A percentile compares a stretch with the other conserved stretches of the same genome.
These are phyloP conservation scores for Golubevia pallescens DNA, from an alignment of 1,284 basidiomycete species.

Conservation along the genomic window DNA sequence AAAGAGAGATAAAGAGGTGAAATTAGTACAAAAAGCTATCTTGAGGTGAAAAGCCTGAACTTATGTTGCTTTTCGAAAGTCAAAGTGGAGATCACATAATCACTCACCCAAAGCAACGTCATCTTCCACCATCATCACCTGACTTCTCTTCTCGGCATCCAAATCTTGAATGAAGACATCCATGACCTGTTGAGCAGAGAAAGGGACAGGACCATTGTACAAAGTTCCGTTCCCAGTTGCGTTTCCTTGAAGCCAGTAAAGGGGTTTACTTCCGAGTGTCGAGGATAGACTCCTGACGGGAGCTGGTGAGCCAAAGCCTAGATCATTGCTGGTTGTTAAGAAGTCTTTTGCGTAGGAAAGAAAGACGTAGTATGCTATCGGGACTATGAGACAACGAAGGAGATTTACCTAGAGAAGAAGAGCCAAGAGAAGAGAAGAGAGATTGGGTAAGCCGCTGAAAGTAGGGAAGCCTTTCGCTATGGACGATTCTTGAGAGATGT, in stretches of 20 bases:
- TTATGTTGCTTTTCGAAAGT: constrained; percentile 74
- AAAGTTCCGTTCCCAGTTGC: constrained; percentile 69
- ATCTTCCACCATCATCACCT: constrained; percentile 14
- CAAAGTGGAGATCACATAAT: constrained; percentile 70
- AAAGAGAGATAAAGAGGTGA: constrained; percentile 68
- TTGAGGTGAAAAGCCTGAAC: constrained; percentile 69
- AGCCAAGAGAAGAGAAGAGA: too few relatives aligned
- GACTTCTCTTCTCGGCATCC: constrained; percentile 12
- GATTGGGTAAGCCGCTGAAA: too few relatives aligned
- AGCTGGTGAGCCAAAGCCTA: constrained; percentile 15
- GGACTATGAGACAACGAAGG: constrained; percentile 73
- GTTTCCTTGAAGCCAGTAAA: constrained; percentile 35
- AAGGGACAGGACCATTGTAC: constrained; percentile 10
- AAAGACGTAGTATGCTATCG: constrained; percentile 75
- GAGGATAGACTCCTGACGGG: constrained; percentile 14
- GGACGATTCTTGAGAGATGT: too few relatives aligned
- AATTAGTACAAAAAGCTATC: constrained; percentile 71
- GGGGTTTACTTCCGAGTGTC: constrained; percentile 13
- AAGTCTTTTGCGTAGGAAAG: constrained; percentile 67
- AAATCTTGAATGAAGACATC: constrained; percentile 67
- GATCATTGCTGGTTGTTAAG: constrained; percentile 23
- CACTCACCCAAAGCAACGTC: constrained; percentile 66
- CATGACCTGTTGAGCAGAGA: constrained; percentile 69
- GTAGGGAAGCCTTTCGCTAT: too few relatives aligned
- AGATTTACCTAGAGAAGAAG: constrained; percentile 71